Conservation (phyloP, 169 alveolate species). For the Toxoplasma gondii region DNA sequence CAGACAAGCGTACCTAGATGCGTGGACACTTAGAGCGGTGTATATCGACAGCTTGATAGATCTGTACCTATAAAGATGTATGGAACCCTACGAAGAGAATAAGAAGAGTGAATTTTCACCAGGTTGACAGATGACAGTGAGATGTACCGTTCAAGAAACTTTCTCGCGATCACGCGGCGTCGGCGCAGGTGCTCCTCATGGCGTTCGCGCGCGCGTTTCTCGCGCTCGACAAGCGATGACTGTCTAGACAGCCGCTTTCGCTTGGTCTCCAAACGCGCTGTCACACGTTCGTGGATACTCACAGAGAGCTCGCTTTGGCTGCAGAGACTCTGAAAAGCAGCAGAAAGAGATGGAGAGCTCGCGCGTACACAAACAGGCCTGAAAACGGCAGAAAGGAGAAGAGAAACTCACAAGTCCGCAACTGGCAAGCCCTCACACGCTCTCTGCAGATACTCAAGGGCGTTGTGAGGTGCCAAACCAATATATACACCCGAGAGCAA, state of each 20-base stretch:
- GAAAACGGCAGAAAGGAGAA: no score
- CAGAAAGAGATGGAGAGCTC: background rate
- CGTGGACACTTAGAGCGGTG: background rate
- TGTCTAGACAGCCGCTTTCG: background rate
- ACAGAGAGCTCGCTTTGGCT: constrained; percentile 37
- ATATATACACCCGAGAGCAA: no score
- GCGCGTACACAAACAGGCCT: no score
- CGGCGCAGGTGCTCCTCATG: constrained; percentile 2
- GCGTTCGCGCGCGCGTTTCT: constrained; percentile 20
- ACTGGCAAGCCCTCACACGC: no score
- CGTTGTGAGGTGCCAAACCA: no score
- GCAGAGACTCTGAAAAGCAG: background rate
- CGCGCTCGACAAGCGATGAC: constrained; percentile 17
- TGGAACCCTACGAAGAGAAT: no score
- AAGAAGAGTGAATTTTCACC: no score
- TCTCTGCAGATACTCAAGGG: no score
- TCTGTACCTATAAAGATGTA: no score
- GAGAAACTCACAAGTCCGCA: no score
- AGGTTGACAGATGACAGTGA: no score
- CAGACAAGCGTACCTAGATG: background rate
- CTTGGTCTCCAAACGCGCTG: constrained; percentile 16
- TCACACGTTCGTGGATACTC: constrained; percentile 35
- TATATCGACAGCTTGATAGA: no score
- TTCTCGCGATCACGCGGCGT: background rate
- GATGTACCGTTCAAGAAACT: constrained; percentile 6